Evolutionary conservation across 176 grass and related monocot species (phyloP).

Genomic region (Avena eriantha): DNA sequence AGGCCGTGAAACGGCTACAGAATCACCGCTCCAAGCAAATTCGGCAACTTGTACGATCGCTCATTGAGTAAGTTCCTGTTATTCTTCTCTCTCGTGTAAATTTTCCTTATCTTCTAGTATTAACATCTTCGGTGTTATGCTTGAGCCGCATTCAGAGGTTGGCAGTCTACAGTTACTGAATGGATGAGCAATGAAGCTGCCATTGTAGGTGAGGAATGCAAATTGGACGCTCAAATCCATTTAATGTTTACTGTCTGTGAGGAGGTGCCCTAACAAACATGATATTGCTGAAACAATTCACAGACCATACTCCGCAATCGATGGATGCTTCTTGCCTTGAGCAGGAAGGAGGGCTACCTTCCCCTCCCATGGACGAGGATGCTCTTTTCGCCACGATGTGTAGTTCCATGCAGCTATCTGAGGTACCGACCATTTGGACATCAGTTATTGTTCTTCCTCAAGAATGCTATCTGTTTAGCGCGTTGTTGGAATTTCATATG

Average conservation of each 20-base stretch:
- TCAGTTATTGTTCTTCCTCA: neutral
- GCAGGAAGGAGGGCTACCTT: conserved; percentile 63
- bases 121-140: conserved; percentile 29
- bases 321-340: conserved; percentile 53
- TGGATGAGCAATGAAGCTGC: conserved; percentile 55
- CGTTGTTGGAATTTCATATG: neutral
- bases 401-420: conserved; percentile 55
- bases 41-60: conserved; percentile 58
- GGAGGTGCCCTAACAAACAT: neutral
- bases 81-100: neutral
- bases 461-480: neutral
- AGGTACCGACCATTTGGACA: conserved; percentile 49
- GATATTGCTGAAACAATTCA: conserved; percentile 23
- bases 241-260: neutral
- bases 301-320: conserved; percentile 63
- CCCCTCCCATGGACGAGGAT: conserved; percentile 68
- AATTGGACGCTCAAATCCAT: neutral
- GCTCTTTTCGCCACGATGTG: conserved; percentile 58
- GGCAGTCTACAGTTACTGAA: conserved; percentile 68
- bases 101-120: neutral
- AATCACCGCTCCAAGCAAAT: conserved; percentile 64
- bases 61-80: conserved; percentile 57
- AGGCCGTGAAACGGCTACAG: conserved; percentile 47
- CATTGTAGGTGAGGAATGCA: conserved; percentile 51
- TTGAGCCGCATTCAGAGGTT: conserved; percentile 49